These are phyloP conservation scores for Silybum marianum DNA, from an alignment of 129 eudicot species.

Conservation along the genomic window DNA sequence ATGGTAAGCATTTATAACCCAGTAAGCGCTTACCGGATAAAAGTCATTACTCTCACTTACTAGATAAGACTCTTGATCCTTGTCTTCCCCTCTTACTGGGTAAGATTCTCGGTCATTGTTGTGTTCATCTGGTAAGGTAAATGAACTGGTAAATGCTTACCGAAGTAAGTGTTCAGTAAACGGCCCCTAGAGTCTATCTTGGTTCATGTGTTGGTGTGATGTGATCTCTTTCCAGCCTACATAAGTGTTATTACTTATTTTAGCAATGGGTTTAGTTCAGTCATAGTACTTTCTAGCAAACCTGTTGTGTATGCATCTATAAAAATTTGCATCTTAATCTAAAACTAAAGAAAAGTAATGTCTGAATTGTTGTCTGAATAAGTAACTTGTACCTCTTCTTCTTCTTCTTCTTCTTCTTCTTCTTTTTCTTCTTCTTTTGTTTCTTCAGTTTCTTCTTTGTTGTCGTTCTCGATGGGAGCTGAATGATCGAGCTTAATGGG, in stretches of 20 bases:
- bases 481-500: conserved; percentile 28
- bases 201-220: conserved; percentile 30
- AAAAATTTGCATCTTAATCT: conserved; percentile 31
- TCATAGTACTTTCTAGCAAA: conserved; percentile 29
- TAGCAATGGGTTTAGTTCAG: conserved; percentile 24
- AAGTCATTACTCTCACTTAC: too few relatives aligned
- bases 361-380: conserved; percentile 33
- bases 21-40: too few relatives aligned
- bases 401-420: conserved; percentile 27
- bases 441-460: neutral
- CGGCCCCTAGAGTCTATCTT: neutral
- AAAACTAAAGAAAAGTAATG: conserved; percentile 35
- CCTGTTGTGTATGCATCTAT: conserved; percentile 41
- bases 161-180: too few relatives aligned
- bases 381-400: conserved; percentile 37
- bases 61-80: too few relatives aligned
- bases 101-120: too few relatives aligned
- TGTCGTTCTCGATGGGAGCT: conserved; percentile 16
- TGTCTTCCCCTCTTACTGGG: too few relatives aligned
- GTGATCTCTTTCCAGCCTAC: conserved; percentile 30
- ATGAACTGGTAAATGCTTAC: too few relatives aligned
- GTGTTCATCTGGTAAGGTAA: too few relatives aligned
- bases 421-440: conserved; percentile 9
- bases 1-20: too few relatives aligned
- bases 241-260: conserved; percentile 36